Percentiles rank a stretch among this genome's conserved stretches.
Evolutionary conservation across 1,284 basidiomycete species (phyloP).

Genomic region (Ceratobasidium sp.): DNA sequence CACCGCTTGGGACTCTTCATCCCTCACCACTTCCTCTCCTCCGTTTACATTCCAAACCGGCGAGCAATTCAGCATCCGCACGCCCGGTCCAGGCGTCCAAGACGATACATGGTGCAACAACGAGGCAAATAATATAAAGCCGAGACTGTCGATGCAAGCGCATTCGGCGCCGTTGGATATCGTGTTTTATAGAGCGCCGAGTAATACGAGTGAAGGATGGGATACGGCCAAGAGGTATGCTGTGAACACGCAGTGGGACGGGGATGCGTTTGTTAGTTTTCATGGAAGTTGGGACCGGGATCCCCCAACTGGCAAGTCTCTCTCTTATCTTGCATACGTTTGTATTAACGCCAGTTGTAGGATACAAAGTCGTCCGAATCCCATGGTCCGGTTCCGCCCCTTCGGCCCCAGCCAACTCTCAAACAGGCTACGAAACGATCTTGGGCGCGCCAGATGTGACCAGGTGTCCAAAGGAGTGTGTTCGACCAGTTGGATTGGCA

Average conservation of each 20-base stretch:
- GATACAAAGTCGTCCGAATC: conserved; percentile 24
- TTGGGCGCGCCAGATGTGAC: conserved; percentile 17
- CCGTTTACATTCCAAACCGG: conserved; percentile 26
- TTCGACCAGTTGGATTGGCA: conserved; percentile 39
- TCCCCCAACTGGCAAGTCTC: conserved; percentile 29
- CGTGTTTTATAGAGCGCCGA: conserved; percentile 36
- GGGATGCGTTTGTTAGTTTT: conserved; percentile 44
- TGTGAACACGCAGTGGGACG: conserved; percentile 29
- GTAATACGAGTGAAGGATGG: conserved; percentile 10
- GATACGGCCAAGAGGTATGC: conserved; percentile 15
- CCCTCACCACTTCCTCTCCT: neutral
- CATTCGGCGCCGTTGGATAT: conserved; percentile 41
- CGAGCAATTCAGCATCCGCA: conserved; percentile 31
- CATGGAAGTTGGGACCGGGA: conserved; percentile 42
- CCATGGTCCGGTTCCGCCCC: conserved; percentile 3
- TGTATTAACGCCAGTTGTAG: neutral
- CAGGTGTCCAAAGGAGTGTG: conserved; percentile 32
- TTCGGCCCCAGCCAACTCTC: neutral
- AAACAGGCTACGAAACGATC: conserved; percentile 21
- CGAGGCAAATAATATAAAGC: conserved; percentile 17
- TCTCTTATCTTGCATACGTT: neutral
- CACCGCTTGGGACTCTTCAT: conserved; percentile 29
- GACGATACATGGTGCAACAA: conserved; percentile 37
- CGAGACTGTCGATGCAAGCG: conserved; percentile 15
- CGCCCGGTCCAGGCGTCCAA: neutral